Evolutionary conservation across 495 filamentous ascomycete species (phyloP), one percentile per base, ranked within the genome.

Genomic region (Hypoxylon trugodes): DNA sequence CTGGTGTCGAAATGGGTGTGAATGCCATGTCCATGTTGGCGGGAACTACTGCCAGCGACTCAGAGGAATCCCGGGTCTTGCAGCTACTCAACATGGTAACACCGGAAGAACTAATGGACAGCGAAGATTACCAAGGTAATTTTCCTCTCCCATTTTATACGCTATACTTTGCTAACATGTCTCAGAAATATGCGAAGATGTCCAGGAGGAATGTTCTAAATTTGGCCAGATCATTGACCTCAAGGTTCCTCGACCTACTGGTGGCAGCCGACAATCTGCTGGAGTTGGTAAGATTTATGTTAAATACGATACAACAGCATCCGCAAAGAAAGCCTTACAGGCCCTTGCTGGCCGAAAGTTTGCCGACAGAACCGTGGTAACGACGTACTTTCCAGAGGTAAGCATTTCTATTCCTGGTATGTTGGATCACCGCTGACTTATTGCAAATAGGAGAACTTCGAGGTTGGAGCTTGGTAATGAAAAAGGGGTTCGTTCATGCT

Each of bases 21-120:
- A 97, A 96, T 62, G 96, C 94, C 61, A 98, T 99, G 92, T 95
- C 93, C 24, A 93, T 98, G 91, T 93, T 99, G 70, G 95, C 95
- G 26, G 92, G 93, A 38, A 97, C 94, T 30, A 94, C 90, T 6
- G 67, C 68, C 26, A 81, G 82, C 37, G 89, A 93, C 58, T 72
- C 89, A 32, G 90, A 93, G 57, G 85, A 85, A 38, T 86, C 88
- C 53, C 85, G 92, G 38, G 93, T 99, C 10, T 69, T 99, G 58
- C 92, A 96, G 76, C 77, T 99, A 38, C 79, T 98, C 66, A 99
- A 99, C 77, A 98, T 98, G 95, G 93, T 98, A 19, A 99, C 95
- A 0, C 82, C 91, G 0, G 96, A 98, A 55, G 95, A 99, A 76
- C 81, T 99, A 13, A 89, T 97, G 78, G 92, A 98, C 70, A 86